These are phyloP conservation scores for Cordyceps cateniannulata DNA, from an alignment of 2,329 filamentous ascomycete genomes.

Conservation along the genomic window DNA sequence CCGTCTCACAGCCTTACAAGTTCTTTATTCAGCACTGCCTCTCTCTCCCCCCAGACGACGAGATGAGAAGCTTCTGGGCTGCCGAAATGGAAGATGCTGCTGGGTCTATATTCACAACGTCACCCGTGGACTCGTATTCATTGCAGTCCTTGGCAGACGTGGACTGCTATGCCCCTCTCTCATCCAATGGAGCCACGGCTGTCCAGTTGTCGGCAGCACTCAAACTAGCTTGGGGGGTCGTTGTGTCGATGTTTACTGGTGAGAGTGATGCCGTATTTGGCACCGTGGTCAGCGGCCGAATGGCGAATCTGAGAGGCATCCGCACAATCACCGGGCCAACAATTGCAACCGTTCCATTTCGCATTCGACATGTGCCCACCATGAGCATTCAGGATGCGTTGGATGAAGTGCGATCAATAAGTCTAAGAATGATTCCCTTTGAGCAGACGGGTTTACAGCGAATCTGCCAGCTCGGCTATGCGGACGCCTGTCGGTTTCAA, in stretches of 20 bases:
- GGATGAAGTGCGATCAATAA: constrained; percentile 3
- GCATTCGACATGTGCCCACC: background rate
- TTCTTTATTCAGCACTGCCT: constrained; percentile 13
- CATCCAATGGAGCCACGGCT: constrained; percentile 25
- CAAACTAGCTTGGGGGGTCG: constrained; percentile 10
- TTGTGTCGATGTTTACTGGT: constrained; percentile 8
- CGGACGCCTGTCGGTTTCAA: constrained; percentile 46
- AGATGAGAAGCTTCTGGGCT: constrained; percentile 21
- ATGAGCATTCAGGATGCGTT: background rate
- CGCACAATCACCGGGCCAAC: constrained; percentile 18
- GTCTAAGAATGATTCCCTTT: constrained; percentile 13
- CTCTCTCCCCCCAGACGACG: constrained; percentile 15
- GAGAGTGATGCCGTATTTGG: constrained; percentile 13
- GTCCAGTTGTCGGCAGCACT: constrained; percentile 29
- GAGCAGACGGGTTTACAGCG: constrained; percentile 53
- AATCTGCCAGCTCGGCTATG: constrained; percentile 46
- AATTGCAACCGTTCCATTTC: constrained; percentile 19
- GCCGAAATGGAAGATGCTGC: constrained; percentile 18
- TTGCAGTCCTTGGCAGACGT: background rate
- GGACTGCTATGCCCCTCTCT: background rate
- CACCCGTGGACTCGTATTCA: constrained; percentile 25
- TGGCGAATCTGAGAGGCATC: constrained; percentile 12
- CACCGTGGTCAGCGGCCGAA: constrained; percentile 11
- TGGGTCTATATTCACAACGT: constrained; percentile 32
- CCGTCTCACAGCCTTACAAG: background rate